Conservation (phyloP, 2,329 filamentous ascomycete genomes). For the Pseudopithomyces maydicus region DNA sequence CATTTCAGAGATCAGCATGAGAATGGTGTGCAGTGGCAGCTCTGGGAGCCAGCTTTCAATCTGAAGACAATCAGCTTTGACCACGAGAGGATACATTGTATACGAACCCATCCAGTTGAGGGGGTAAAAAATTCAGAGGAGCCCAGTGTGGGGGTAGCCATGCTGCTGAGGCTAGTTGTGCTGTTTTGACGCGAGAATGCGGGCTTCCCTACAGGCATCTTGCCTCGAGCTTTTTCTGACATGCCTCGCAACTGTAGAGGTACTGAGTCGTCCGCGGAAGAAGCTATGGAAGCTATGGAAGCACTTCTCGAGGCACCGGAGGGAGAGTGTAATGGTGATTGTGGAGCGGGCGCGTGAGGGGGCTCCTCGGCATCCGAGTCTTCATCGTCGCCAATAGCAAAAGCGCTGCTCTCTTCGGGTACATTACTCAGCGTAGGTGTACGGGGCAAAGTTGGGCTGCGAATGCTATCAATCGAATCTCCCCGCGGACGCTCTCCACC, state of each 20-base stretch:
- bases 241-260: constrained; percentile 85
- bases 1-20: constrained; percentile 73
- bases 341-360: constrained; percentile 42
- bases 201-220: constrained; percentile 84
- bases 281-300: constrained; percentile 69
- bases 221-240: constrained; percentile 96
- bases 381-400: constrained; percentile 78
- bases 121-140: constrained; percentile 73
- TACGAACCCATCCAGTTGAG: constrained; percentile 71
- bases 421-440: constrained; percentile 67
- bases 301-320: constrained; percentile 63
- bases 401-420: constrained; percentile 78
- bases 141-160: constrained; percentile 63
- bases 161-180: constrained; percentile 75
- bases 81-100: background rate
- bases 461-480: constrained; percentile 70
- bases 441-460: constrained; percentile 65
- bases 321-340: constrained; percentile 36
- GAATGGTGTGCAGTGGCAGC: constrained; percentile 82
- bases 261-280: constrained; percentile 75
- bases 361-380: constrained; percentile 68
- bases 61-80: constrained; percentile 49
- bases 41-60: constrained; percentile 94
- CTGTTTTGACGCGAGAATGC: constrained; percentile 90
- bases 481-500: constrained; percentile 48